These are phyloP conservation scores for Macroventuria anomochaeta DNA, from an alignment of 2,329 filamentous ascomycete genomes.

Conservation along the genomic window DNA sequence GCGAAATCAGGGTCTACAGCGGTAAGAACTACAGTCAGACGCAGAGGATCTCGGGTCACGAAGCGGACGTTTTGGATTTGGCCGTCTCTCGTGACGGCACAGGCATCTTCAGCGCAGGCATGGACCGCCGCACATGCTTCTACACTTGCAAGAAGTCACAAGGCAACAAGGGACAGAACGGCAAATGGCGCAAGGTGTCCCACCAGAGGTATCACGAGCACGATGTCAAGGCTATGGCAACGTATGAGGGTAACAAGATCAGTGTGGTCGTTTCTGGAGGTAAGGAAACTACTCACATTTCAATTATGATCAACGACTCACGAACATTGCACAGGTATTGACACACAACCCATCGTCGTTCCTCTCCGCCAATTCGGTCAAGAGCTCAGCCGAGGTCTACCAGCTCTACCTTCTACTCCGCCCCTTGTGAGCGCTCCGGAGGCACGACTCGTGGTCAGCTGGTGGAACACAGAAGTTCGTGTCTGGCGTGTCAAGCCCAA, in stretches of 20 bases:
- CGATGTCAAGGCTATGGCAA: slow-evolving; percentile 93
- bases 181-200: slow-evolving; percentile 79
- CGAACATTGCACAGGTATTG: slow-evolving; percentile 66
- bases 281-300: slow-evolving; percentile 49
- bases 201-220: slow-evolving; percentile 88
- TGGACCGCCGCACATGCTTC: slow-evolving; percentile 85
- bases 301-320: slow-evolving; percentile 35
- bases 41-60: slow-evolving; percentile 85
- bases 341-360: slow-evolving; percentile 81
- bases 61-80: slow-evolving; percentile 90
- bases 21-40: slow-evolving; percentile 87
- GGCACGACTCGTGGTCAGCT: slow-evolving; percentile 80
- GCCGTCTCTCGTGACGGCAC: slow-evolving; percentile 80
- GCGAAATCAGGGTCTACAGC: slow-evolving; percentile 92
- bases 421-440: slow-evolving; percentile 75
- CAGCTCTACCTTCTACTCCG: slow-evolving; percentile 81
- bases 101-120: slow-evolving; percentile 85
- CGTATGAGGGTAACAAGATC: slow-evolving; percentile 82
- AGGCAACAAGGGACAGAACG: slow-evolving; percentile 50
- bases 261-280: slow-evolving; percentile 93
- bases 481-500: slow-evolving; percentile 73
- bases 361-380: slow-evolving; percentile 78
- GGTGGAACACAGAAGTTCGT: slow-evolving; percentile 88
- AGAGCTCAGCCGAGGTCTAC: slow-evolving; percentile 81
- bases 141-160: slow-evolving; percentile 63